Percentiles rank a stretch among this genome's conserved stretches.
These are phyloP conservation scores for Curvularia hawaiiensis DNA, from an alignment of 2,329 filamentous ascomycete species.

Conservation along the genomic window DNA sequence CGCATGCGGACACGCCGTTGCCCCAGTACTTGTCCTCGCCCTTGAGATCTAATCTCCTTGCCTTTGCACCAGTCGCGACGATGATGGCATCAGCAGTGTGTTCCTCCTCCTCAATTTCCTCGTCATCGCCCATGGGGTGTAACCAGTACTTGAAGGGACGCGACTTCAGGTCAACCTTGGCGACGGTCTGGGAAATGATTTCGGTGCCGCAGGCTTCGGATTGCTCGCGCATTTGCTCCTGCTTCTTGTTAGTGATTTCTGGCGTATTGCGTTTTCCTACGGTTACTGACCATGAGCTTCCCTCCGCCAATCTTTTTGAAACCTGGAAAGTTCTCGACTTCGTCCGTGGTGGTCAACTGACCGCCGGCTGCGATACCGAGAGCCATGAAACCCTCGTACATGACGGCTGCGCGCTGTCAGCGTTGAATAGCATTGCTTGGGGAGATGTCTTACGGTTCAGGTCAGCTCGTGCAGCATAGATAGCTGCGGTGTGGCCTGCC, in stretches of 20 bases:
- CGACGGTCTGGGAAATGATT: conserved; percentile 91
- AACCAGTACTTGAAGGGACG: conserved; percentile 89
- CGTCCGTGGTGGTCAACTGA: conserved; percentile 97
- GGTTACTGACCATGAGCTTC: conserved; percentile 74
- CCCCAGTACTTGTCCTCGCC: conserved; percentile 98
- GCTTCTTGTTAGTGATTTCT: conserved; percentile 17
- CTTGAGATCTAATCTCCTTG: conserved; percentile 77
- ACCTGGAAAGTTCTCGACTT: conserved; percentile 97
- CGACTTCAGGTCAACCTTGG: conserved; percentile 79
- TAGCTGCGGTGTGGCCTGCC: conserved; percentile 94
- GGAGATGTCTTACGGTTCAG: conserved; percentile 70
- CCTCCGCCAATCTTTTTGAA: conserved; percentile 89
- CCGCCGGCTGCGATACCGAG: conserved; percentile 96
- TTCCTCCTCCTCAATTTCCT: conserved; percentile 68
- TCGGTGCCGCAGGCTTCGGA: conserved; percentile 90
- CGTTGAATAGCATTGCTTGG: not conserved
- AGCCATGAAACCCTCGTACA: conserved; percentile 98
- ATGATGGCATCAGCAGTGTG: conserved; percentile 93
- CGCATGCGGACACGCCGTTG: conserved; percentile 93
- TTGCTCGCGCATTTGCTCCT: conserved; percentile 90
- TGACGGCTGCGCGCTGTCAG: conserved; percentile 64
- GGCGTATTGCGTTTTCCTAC: not conserved
- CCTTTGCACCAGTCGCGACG: conserved; percentile 93
- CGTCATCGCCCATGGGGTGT: conserved; percentile 76
- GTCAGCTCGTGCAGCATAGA: conserved; percentile 94